These are phyloP conservation scores for Claviceps purpurea DNA, from an alignment of 2,329 filamentous ascomycete genomes.

Conservation along the genomic window DNA sequence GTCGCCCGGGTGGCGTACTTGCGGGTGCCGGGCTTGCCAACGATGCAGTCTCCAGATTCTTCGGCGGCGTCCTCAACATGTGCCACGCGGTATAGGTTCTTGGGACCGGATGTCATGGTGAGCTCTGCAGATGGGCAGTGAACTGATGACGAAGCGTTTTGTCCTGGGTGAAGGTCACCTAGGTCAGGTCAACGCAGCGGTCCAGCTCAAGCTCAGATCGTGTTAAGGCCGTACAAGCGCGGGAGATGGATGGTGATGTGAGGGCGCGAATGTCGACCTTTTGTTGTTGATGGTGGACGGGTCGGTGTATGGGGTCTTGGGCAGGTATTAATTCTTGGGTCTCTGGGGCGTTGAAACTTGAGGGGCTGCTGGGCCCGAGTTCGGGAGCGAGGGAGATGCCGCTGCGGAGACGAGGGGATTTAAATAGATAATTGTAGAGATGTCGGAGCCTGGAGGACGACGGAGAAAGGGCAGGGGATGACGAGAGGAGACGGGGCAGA, in stretches of 20 bases:
- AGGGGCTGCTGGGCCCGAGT: not conserved
- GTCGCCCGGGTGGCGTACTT: conserved; percentile 35
- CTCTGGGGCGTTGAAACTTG: not conserved
- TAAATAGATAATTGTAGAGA: too few relatives aligned
- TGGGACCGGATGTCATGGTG: conserved; percentile 28
- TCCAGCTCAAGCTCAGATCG: not conserved
- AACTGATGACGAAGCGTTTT: not conserved
- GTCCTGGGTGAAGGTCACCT: not conserved
- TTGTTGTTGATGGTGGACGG: not conserved
- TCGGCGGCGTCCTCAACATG: conserved; percentile 37
- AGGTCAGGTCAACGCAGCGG: conserved; percentile 1
- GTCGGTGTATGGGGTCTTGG: not conserved
- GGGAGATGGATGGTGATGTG: not conserved
- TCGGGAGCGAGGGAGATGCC: conserved; percentile 5
- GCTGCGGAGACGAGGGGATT: conserved; percentile 2
- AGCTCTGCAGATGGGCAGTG: conserved; percentile 2
- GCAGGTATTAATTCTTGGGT: not conserved
- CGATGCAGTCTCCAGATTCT: conserved; percentile 30
- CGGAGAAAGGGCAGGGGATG: not conserved
- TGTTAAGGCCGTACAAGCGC: not conserved
- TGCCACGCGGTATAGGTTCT: conserved; percentile 22
- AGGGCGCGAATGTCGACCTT: not conserved
- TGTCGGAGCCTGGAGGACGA: too few relatives aligned
- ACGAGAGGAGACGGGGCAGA: not conserved
- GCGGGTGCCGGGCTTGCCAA: conserved; percentile 25